Percentiles rank a stretch among this genome's conserved stretches.
Conservation (phyloP, 305 asterid genomes). For the Petunia hybrid region DNA sequence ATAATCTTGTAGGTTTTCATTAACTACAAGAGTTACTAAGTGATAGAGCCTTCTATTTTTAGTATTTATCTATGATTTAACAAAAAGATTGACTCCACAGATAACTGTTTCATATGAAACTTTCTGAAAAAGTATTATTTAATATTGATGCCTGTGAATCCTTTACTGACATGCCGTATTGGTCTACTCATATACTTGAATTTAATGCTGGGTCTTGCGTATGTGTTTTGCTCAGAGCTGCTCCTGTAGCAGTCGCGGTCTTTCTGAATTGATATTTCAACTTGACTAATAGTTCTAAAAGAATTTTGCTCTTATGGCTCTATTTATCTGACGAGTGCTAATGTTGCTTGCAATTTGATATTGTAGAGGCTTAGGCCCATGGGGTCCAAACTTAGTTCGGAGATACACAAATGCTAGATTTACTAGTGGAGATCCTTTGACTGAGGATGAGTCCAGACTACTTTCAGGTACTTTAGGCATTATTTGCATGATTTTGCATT, state of each 20-base stretch:
- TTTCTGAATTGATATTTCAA: not conserved
- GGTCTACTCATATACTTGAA: conserved; percentile 8
- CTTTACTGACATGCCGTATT: not conserved
- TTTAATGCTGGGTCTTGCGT: conserved; percentile 1
- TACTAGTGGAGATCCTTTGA: conserved; percentile 58
- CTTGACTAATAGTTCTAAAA: conserved; percentile 23
- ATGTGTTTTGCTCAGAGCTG: conserved; percentile 13
- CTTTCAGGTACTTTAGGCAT: conserved; percentile 60
- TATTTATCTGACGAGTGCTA: conserved; percentile 25
- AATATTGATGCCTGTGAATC: conserved; percentile 20
- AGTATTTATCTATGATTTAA: conserved; percentile 16
- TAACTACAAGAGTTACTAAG: not conserved
- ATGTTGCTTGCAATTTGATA: conserved; percentile 24
- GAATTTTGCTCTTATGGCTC: not conserved
- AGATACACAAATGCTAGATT: conserved; percentile 78
- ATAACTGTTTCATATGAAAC: conserved; percentile 15
- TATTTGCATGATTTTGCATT: conserved; percentile 22
- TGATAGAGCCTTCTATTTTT: not conserved
- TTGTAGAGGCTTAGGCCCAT: conserved; percentile 84
- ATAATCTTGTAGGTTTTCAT: conserved; percentile 21
- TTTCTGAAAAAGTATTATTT: not conserved
- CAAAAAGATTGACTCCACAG: not conserved
- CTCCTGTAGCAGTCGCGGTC: conserved; percentile 7
- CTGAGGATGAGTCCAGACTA: conserved; percentile 67
- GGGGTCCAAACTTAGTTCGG: conserved; percentile 78